Evolutionary conservation across 148 eudicot species (phyloP), one percentile per base, ranked within the genome.

Genomic region (Oxyria digyna): DNA sequence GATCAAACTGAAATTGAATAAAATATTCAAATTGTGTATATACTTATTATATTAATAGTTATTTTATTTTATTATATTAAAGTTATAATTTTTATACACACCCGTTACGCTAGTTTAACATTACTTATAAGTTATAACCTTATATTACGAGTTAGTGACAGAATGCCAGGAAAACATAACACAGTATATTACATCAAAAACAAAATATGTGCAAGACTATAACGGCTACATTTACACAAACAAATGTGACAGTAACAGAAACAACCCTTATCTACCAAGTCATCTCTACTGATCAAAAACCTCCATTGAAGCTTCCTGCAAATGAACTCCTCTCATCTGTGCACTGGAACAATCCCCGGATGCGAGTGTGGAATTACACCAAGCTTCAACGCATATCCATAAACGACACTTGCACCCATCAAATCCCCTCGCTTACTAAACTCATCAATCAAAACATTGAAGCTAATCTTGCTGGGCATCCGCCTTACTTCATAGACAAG

Each of bases 321-420:
- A 23, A 52, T 52, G 31, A 52, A 9, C 64, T 57, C 43, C 42
- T 48, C 8, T 31, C 35, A 40, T 29, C 31, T 52, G 12, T 52
- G 12, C 42, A 50, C 32, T 41, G 48, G 15, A 33, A 42, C 64
- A 27, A 24, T 33, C 40, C 52, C 57, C 10, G 91, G 91, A 43
- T 78, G 62, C 26, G 27, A 67, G 23, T 81, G 77, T 27, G 89
- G 86, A 74, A 55, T 42, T 33, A 85, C 80, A 57, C 97, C 93
- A n/a, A 70, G 73, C 71, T 89, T 91, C 69, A 91, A 50, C 6
- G 93, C 92, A 13, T 80, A 73, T 49, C 86, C 87, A 72, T 82
- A 91, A 38, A 91, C 67, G 62, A 23, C 50, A 68, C 74, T 68
- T 49, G 91, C 84, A 74, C 75, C 71, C 42, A 69, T 63, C 69